These are phyloP conservation scores for Eutypella sp. DNA, from an alignment of 2,329 filamentous ascomycete genomes.

Conservation along the genomic window DNA sequence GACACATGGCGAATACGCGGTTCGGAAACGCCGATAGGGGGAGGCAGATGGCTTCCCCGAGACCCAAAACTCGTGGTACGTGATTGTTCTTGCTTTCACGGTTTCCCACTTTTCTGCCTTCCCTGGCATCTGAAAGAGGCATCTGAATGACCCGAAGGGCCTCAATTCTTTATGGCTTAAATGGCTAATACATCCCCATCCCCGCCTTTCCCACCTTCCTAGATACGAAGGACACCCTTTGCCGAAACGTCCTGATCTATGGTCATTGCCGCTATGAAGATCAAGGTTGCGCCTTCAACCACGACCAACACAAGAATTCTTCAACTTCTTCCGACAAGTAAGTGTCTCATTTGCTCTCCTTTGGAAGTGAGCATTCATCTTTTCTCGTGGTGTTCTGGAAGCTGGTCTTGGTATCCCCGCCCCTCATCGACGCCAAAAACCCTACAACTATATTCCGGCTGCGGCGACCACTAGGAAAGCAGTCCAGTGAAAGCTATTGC, in stretches of 20 bases:
- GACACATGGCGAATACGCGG: conserved; percentile 27
- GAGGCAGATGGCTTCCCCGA: conserved; percentile 31
- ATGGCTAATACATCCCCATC: background rate
- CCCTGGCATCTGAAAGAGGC: too few species aligned
- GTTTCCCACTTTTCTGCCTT: too few species aligned
- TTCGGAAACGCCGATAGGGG: conserved; percentile 26
- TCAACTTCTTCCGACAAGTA: conserved; percentile 26
- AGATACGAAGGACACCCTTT: conserved; percentile 87
- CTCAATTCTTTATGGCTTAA: too few species aligned
- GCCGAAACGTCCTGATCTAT: conserved; percentile 89
- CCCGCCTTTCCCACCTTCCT: conserved; percentile 6
- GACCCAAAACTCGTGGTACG: conserved; percentile 32
- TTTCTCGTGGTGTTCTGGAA: background rate
- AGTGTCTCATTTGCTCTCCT: conserved; percentile 13
- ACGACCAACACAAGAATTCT: conserved; percentile 65
- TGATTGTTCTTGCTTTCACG: too few species aligned
- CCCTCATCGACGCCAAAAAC: too few species aligned
- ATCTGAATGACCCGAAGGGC: too few species aligned
- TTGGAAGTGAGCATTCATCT: background rate
- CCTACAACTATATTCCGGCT: too few species aligned
- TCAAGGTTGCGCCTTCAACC: conserved; percentile 85
- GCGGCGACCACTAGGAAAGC: too few species aligned
- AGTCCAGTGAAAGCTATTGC: too few species aligned
- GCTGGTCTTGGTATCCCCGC: too few species aligned
- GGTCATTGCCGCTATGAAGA: conserved; percentile 90